A percentile compares a stretch with the other conserved stretches of the same genome.
These are phyloP conservation scores for Chaetomiaceae sp. DNA, from an alignment of 2,329 filamentous ascomycete genomes.

Conservation along the genomic window DNA sequence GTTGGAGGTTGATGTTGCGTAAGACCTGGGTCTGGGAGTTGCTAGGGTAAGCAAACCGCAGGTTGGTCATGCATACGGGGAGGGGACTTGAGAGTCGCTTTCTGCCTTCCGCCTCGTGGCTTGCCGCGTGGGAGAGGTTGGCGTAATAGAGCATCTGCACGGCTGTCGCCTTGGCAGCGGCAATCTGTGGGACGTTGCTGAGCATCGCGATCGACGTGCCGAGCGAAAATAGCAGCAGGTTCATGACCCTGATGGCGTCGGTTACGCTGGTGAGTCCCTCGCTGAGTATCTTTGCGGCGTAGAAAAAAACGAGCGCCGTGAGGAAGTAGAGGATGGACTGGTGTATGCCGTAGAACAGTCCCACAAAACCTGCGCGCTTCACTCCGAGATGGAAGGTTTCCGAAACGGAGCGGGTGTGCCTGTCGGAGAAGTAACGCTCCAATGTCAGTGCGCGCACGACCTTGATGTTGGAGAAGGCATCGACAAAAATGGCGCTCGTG, in stretches of 20 bases:
- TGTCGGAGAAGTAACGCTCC: conserved; percentile 64
- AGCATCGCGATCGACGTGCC: conserved; percentile 67
- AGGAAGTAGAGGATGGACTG: conserved; percentile 69
- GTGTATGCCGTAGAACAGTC: conserved; percentile 71
- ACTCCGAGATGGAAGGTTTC: conserved; percentile 58
- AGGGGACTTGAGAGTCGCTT: conserved; percentile 35
- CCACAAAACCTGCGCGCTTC: conserved; percentile 61
- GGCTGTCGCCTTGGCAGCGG: conserved; percentile 67
- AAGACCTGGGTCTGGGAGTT: conserved; percentile 53
- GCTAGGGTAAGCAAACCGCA: conserved; percentile 70
- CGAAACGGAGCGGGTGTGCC: conserved; percentile 52
- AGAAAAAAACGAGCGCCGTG: conserved; percentile 78
- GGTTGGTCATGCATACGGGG: conserved; percentile 49
- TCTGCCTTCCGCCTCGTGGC: conserved; percentile 54
- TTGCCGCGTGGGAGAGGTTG: conserved; percentile 49
- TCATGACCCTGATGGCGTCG: conserved; percentile 68
- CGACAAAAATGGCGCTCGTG: conserved; percentile 61
- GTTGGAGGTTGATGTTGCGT: conserved; percentile 58
- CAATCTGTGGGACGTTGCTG: conserved; percentile 74
- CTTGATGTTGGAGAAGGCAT: conserved; percentile 74
- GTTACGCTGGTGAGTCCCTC: conserved; percentile 47
- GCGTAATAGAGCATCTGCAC: conserved; percentile 67
- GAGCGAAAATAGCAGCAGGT: conserved; percentile 79
- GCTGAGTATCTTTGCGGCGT: conserved; percentile 63
- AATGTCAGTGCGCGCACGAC: conserved; percentile 72